Conservation (phyloP, 371 early-diverging fungal species). For the Umbelopsis sp. region DNA sequence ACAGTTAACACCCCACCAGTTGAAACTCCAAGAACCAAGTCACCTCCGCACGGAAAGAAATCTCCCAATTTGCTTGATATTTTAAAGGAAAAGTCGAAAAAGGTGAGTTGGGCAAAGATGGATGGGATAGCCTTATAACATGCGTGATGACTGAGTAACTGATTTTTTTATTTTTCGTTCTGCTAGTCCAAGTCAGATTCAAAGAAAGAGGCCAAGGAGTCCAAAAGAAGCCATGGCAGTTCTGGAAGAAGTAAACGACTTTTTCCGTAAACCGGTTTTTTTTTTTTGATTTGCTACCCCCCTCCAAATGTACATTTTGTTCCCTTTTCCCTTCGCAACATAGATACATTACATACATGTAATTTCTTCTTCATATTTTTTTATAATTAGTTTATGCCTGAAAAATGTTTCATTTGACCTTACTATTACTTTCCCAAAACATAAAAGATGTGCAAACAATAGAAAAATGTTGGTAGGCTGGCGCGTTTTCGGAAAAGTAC, state of each 20-base stretch:
- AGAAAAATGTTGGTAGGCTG: no score
- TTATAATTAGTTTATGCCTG: no score
- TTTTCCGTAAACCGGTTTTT: not conserved
- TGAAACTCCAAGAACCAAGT: not conserved
- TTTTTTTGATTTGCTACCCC: not conserved
- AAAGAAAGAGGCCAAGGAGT: constrained; percentile 15
- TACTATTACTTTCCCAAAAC: no score
- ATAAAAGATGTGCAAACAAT: no score
- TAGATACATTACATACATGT: no score
- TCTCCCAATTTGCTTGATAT: not conserved
- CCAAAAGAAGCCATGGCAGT: constrained; percentile 14
- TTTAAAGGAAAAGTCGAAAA: not conserved
- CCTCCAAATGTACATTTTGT: not conserved
- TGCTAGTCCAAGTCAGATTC: not conserved
- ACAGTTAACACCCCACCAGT: no score
- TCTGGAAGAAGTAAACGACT: constrained; percentile 9
- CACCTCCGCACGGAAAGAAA: not conserved
- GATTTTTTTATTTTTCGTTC: not conserved
- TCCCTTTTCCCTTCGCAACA: no score
- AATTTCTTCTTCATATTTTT: no score
- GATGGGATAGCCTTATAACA: no score
- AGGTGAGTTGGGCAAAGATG: not conserved
- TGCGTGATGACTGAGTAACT: not conserved
- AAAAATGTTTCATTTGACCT: no score
- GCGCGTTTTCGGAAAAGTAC: no score